Evolutionary conservation across 305 asterid genomes (phyloP), one percentile per base, ranked within the genome.

Genomic region (Solanum hybrid): DNA sequence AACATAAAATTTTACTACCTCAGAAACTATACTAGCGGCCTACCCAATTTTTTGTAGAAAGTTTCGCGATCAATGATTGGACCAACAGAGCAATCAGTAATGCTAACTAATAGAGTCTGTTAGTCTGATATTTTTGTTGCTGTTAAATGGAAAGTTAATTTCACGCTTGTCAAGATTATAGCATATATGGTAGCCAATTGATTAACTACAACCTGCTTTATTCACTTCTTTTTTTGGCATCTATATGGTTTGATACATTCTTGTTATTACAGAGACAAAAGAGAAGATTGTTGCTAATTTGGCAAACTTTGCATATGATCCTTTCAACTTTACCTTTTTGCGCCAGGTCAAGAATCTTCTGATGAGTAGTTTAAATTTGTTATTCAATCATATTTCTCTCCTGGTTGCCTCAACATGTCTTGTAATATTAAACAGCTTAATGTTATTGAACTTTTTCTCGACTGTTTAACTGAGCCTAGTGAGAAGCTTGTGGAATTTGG

Each of bases 261-360:
- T 88, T 87, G 75, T 88, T 81, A 88, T 76, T 92, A 92, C 97
- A 97, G 99, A 96, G 91, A 90, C 92, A 33, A 97, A 97, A 92
- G 99, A 96, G 95, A 95, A 90, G 93, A 92, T 93, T 33, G 98
- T 92, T 88, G 97, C 99, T 87, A 96, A 95, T 92, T 93, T 97
- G 93, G 98, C 97, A 22, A 96, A 97, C 92, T 97, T 97, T 88
- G 98, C 99, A 11, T 97, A 97, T 91, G 99, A 97, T 95, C 99
- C 99, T 88, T 96, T 89, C 94, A 97, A 96, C 91, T 96, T 93
- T 80, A 89, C 98, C 92, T 96, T 94, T 86, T 87, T 97, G 91
- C 98, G 97, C 80, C 98, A 97, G 98, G 99, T 97, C 36, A 90
- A 78, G 74, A 37, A 71, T 88, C 42, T 57, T 81, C 9, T 37